phyloP scores from a whole-genome alignment of 148 eudicot species.

The Linanthus parryae region DNA sequence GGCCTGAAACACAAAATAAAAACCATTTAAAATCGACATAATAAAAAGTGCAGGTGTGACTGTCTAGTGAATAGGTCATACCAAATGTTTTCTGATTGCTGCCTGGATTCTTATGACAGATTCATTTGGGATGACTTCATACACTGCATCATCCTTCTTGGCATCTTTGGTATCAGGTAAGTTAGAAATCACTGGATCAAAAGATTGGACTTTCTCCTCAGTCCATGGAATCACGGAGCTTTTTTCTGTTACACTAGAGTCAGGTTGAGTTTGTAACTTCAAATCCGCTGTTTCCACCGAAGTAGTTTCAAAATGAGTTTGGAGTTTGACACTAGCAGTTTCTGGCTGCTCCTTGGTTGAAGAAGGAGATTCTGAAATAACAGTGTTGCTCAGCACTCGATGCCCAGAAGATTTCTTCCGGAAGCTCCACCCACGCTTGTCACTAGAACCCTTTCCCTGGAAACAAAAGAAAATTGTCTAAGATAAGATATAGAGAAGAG shows the following conservation, averaged over 20 bases:
- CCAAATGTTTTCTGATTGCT: slow-evolving; percentile 64
- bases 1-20: slow-evolving; percentile 42
- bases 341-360: slow-evolving; percentile 50
- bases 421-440: slow-evolving; percentile 90
- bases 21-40: background rate
- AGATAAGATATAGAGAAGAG: background rate
- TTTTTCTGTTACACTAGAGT: slow-evolving; percentile 33
- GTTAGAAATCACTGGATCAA: slow-evolving; percentile 23
- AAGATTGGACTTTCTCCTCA: slow-evolving; percentile 37
- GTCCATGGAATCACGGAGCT: slow-evolving; percentile 25
- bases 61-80: slow-evolving; percentile 16
- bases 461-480: slow-evolving; percentile 10
- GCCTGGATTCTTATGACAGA: slow-evolving; percentile 51
- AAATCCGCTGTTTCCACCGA: slow-evolving; percentile 32
- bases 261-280: slow-evolving; percentile 36
- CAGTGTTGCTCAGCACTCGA: slow-evolving; percentile 63
- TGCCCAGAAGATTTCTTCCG: slow-evolving; percentile 72
- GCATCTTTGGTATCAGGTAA: slow-evolving; percentile 19
- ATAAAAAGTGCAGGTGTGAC: background rate
- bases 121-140: slow-evolving; percentile 36
- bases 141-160: slow-evolving; percentile 21
- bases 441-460: slow-evolving; percentile 56
- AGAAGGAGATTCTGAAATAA: slow-evolving; percentile 39
- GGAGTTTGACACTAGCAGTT: slow-evolving; percentile 29
- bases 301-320: no score